Conservation (phyloP, 2,329 filamentous ascomycete genomes). For the Parascedosporium putredinis region DNA sequence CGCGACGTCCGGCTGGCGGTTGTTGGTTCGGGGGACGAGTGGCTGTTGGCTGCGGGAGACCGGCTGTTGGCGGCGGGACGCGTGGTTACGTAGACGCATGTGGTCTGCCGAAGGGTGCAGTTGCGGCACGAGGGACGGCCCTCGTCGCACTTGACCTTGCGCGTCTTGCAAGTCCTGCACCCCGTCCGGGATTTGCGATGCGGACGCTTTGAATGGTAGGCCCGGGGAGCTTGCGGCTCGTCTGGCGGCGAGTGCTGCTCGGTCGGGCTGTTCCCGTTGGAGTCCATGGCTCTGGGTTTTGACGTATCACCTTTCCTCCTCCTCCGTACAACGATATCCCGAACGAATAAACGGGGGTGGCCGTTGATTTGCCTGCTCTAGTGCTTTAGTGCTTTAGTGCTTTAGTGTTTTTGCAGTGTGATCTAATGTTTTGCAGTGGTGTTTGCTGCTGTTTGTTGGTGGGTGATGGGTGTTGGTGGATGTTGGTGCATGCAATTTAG, state of each 20-base stretch:
- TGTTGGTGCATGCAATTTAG: not conserved
- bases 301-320: too few species aligned
- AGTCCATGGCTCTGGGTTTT: not conserved
- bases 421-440: too few species aligned
- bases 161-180: conserved; percentile 43
- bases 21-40: not conserved
- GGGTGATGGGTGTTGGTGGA: too few species aligned
- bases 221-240: conserved; percentile 9
- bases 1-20: not conserved
- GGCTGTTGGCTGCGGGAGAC: conserved; percentile 7
- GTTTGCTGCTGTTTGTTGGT: too few species aligned
- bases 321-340: too few species aligned
- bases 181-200: conserved; percentile 45
- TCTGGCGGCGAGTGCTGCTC: not conserved
- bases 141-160: conserved; percentile 47
- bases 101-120: conserved; percentile 35
- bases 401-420: too few species aligned
- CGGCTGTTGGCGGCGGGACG: conserved; percentile 7
- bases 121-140: conserved; percentile 36
- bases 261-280: not conserved
- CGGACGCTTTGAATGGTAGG: conserved; percentile 35
- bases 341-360: too few species aligned
- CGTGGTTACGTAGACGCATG: conserved; percentile 33
- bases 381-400: too few species aligned
- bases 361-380: too few species aligned